Evolutionary conservation across 1,139 yeast species (phyloP), one percentile per base, ranked within the genome.

Genomic region (Lodderomyces metapsilosis): DNA sequence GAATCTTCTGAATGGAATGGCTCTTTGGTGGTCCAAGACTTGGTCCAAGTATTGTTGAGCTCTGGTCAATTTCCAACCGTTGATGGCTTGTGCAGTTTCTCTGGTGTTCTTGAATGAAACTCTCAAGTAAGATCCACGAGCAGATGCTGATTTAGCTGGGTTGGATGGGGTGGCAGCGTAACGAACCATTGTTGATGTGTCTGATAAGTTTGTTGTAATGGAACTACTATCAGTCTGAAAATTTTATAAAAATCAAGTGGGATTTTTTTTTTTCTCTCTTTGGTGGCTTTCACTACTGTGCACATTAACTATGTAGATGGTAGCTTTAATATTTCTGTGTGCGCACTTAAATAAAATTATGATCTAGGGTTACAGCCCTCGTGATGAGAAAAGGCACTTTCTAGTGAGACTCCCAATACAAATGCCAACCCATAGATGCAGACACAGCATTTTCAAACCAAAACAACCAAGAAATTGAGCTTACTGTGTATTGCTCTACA

Each of bases 71-170:
- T 88, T 87, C 98, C 97, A 89, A 62, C 98, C 98, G 74, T 79
- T 83, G 76, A 92, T 83, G 73, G 98, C 97, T 78, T 87, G 95
- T 61, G 95, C 97, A 62, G 98, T 86, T 78, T 92, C 98, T 76
- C 96, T 89, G 79, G 98, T 92, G 95, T 92, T 92, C 91, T 92
- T 92, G 96, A 78, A 92, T 61, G 98, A 94, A 64, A 89, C 97
- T 81, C 98, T 92, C 77, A 92, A 84, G 91, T 89, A 89, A 53
- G 98, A 88, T 71, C 98, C 98, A 77, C 97, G 95, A 71, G 98
- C 95, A 71, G 96, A 85, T 68, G 98, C 98, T 66, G 96, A 88
- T 82, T 89, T 89, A 73, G 96, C 95, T 80, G 98, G 97, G 91
- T 92, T 91, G 68, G 95, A 88, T 71, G 98, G 88, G 70, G 89